Evolutionary conservation across 352 stramenopile genomes (phyloP), one percentile per base, ranked within the genome.

Genomic region (Pythium rhizo-oryzae): DNA sequence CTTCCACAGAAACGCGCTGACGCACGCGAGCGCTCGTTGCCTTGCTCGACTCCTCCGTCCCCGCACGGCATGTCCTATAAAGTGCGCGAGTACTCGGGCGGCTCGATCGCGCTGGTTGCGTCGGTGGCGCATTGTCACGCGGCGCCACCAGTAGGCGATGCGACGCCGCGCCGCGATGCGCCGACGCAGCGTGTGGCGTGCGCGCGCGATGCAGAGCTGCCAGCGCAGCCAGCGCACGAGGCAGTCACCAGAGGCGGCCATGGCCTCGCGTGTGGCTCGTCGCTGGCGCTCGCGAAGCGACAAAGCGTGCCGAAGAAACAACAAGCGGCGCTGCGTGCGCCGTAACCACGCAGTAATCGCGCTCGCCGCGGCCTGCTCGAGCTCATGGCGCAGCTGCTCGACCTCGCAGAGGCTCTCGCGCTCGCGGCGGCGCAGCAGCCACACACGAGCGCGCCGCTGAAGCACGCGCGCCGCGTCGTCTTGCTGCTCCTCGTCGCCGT

Each of bases 401-500:
- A 74, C 60, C 0, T 74, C 46, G 0, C 24, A 11, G 18, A 69
- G n/a, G 18, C 54, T 69, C 18, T 69, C 54, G 1, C 12, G 37
- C 43, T 74, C 67, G 0, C 43, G 56, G 5, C 44, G 54, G 21
- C 65, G 66, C 8, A 74, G 43, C n/a, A 69, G 35, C 47, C 46
- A 57, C 55, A 74, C 33, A 0, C 56, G 67, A 23, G 54, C 18
- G 6, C 35, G 18, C 21, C 28, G 43, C n/a, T 67, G 57, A 0
- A 71, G 8, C 30, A 66, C n/a, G 2, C 65, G 51, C 1, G 50
- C 57, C 1, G 57, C 56, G 35, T 61, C 35, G 35, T 61, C 12
- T 35, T 37, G 21, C 18, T n/a, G 28, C 15, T 47, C 41, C 1
- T 47, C 41, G 13, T 19, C 15, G 41, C 5, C 41, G 41, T 6